Evolutionary conservation across 805 yeast species (phyloP), one percentile per base, ranked within the genome.

Genomic region (Kluyveromyces starmeri): DNA sequence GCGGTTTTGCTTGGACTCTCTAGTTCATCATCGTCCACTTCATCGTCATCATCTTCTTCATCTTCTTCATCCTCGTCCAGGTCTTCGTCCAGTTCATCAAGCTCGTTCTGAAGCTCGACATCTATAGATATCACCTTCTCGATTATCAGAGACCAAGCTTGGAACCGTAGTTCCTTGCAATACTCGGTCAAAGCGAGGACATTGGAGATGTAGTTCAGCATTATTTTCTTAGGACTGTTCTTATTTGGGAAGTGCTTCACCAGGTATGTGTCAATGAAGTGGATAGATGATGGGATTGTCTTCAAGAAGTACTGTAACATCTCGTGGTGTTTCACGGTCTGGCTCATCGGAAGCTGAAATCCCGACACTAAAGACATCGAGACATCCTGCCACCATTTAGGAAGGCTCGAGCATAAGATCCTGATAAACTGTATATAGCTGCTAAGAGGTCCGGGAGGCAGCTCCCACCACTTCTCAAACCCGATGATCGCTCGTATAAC

Each of bases 381-480:
- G n/a, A 89, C 83, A 39, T 83, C 94, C 42, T 73, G 71, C 74
- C 92, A 77, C 83, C 94, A 89, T 55, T 78, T 83, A 6, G 97
- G 97, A 40, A 78, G 68, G 29, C 89, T 81, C 3, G 94, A 80
- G 24, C 88, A 83, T 35, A 89, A 67, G 18, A 88, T 83, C 28
- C 75, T 69, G 29, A 84, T 61, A 55, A 92, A 92, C 28, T 75
- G 78, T 30, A 79, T 69, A 57, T 82, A 86, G 30, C 67, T 61
- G 32, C 65, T 62, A 17, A 73, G 58, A 45, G 78, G 71, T 11
- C 48, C 42, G 7, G 51, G 45, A 5, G 69, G 64, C 21, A 68
- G 46, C 15, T 58, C 62, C 50, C 78, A 65, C 92, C 94, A 84
- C 38, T 67, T 64, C 43, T 55, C 54, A 36, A 80, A 67, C 40